Evolutionary conservation across 2,329 filamentous ascomycete species (phyloP).

Genomic region (Teratosphaeria epicoccoides): DNA sequence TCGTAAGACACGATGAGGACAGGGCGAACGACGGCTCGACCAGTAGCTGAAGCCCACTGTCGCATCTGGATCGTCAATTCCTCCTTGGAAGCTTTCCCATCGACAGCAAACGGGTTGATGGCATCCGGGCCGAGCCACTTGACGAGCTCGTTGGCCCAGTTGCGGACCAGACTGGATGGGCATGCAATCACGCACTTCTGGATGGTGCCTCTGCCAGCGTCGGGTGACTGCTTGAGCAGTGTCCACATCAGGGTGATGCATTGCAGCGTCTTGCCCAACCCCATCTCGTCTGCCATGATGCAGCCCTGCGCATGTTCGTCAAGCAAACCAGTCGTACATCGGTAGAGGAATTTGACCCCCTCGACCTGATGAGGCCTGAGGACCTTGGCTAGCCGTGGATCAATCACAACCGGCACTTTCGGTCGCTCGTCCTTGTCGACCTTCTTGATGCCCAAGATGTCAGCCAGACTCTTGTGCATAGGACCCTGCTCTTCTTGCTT

Average conservation of each 20-base stretch:
- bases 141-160: conserved; percentile 92
- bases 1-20: conserved; percentile 98
- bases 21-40: conserved; percentile 78
- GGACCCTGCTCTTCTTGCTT: conserved; percentile 60
- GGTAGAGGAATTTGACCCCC: conserved; percentile 95
- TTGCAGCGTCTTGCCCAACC: conserved; percentile 90
- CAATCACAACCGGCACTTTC: conserved; percentile 93
- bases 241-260: conserved; percentile 98
- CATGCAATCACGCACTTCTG: conserved; percentile 96
- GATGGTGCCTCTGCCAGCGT: conserved; percentile 86
- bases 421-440: conserved; percentile 63
- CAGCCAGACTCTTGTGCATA: conserved; percentile 87
- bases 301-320: conserved; percentile 90
- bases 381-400: conserved; percentile 78
- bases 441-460: conserved; percentile 91
- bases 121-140: conserved; percentile 95
- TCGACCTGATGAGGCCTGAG: conserved; percentile 94
- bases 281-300: conserved; percentile 99
- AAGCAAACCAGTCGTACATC: conserved; percentile 87
- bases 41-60: conserved; percentile 88
- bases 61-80: conserved; percentile 81
- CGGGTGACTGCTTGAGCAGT: conserved; percentile 84
- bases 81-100: conserved; percentile 91
- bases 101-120: conserved; percentile 86
- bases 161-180: conserved; percentile 88